A percentile compares a stretch with the other conserved stretches of the same genome.
Evolutionary conservation across 345 rosid species (phyloP).

Genomic region (Syzygium aromaticum): DNA sequence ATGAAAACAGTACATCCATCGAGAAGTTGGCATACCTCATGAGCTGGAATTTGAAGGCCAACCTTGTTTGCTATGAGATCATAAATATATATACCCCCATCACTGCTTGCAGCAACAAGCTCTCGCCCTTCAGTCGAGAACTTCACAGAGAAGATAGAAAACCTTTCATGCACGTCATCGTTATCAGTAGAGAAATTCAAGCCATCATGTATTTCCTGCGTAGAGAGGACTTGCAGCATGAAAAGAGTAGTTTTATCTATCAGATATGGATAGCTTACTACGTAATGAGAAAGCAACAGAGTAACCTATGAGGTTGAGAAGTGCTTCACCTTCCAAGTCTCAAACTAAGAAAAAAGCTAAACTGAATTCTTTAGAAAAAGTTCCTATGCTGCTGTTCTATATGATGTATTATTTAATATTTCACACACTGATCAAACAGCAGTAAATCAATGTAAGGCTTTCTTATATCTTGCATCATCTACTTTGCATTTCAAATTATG

Average conservation of each 20-base stretch:
- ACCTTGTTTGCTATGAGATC: conserved; percentile 45
- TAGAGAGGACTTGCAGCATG: neutral
- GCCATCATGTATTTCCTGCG: conserved; percentile 63
- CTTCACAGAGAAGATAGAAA: conserved; percentile 52
- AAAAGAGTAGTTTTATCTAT: neutral
- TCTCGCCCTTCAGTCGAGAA: conserved; percentile 66
- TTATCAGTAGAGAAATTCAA: conserved; percentile 32
- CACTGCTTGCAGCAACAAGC: conserved; percentile 46
- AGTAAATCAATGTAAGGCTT: neutral
- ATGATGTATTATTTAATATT: neutral
- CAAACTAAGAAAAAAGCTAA: neutral
- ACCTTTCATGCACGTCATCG: conserved; percentile 14
- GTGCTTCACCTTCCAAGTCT: neutral
- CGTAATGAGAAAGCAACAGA: neutral
- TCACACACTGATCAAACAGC: neutral
- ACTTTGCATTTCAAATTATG: neutral
- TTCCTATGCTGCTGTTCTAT: neutral
- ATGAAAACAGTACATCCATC: neutral
- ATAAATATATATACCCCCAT: conserved; percentile 43
- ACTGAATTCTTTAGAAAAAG: neutral
- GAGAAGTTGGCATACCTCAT: conserved; percentile 25
- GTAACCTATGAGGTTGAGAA: neutral
- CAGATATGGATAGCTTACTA: neutral
- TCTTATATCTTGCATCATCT: neutral
- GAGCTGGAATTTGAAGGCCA: conserved; percentile 43